Base-by-base conservation (phyloP, 345 rosid genomes). In the Erucastrum elatum region DNA sequence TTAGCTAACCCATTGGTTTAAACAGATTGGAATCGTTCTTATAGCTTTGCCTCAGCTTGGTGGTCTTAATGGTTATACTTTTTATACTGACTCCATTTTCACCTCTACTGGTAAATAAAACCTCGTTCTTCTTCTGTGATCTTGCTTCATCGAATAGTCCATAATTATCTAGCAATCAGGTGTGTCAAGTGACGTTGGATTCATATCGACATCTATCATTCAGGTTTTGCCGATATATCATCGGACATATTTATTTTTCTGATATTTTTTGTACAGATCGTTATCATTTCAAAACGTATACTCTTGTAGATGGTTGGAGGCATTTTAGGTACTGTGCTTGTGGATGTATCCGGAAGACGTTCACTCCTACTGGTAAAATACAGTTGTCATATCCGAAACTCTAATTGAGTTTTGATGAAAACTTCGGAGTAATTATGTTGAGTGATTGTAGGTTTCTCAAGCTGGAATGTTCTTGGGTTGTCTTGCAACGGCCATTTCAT, bases 21-120 rank as follows among this genome's bases (percentile, higher is more conserved):
- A 2, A n/a, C 66, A 88, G 94, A 89, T 90, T 66, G 94, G 88
- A 27, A 83, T 90, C 44, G 95, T 92, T 37, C 79, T 93, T 74
- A 88, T 93, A 95, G 84, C 78, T 64, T 81, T 93, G 80, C 98
- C 92, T 80, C 91, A 91, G 44, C 87, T 93, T 60, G 93, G 96
- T 67, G 98, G 98, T 39, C 87, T 87, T 64, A 84, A 77, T 53
- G 90, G 71, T 53, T 82, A 85, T 64, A 78, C 84, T 6, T 88
- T 88, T 66, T 88, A 88, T 70, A 86, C 91, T 30, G 85, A 82
- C 75, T 63, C 91, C 44, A 88, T 88, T 26, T 86, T 88, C 55
- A 68, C 66, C 25, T 84, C 88, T 59, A 85, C 91, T 10, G 91
- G 91, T 88, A 86, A 39, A 69, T 26, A 31, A 26, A 71, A 17